Base-by-base conservation (phyloP, 73 alveolate genomes). In the Paramecium biaurelia region DNA sequence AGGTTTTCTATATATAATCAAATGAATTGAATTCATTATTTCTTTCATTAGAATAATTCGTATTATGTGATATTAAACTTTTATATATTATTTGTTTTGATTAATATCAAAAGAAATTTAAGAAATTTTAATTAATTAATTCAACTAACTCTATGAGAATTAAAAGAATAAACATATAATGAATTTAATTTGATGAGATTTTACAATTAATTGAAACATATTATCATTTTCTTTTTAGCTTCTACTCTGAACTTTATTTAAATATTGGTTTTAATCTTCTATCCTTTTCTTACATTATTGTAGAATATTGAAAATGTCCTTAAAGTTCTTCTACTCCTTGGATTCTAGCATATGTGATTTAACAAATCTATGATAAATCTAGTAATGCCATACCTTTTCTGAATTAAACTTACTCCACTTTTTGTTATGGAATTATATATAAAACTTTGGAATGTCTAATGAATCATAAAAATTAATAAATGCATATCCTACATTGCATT, bases 401-500 rank as follows among this genome's bases (percentile, higher is more conserved):
- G 96, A 87, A 85, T 97, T 96, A 92, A 89, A 92, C 72, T 43
- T 85, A 35, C 92, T 74, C 99, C 99, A 97, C 74, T 97, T 95
- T 68, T 90, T 95, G 38, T 95, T 95, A 85, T 90, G 92, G 94
- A 94, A 95, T 86, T 95, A 96, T 49, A 92, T 85, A 92, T 82
- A 97, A 85, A 97, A 97, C 86, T 92, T 89, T 18, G 93, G 89
- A 35, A 97, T 97, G 92, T 95, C 93, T 24, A 92, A 86, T 28
- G 97, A 92, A 57, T 95, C 93, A 24, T 86, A 85, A 84, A 97
- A 97, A 92, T 97, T 97, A 72, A 97, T 97, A 86, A 97, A 97
- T 7, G 99, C 98, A 86, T 96, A 97, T 7, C 99, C 99, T n/a
- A 96, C 95, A 95, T 97, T 97, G 70, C 98, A 97, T 86, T 96